Conservation (phyloP, 768 basidiomycete species). For the Pulveroboletus ravenelii region DNA sequence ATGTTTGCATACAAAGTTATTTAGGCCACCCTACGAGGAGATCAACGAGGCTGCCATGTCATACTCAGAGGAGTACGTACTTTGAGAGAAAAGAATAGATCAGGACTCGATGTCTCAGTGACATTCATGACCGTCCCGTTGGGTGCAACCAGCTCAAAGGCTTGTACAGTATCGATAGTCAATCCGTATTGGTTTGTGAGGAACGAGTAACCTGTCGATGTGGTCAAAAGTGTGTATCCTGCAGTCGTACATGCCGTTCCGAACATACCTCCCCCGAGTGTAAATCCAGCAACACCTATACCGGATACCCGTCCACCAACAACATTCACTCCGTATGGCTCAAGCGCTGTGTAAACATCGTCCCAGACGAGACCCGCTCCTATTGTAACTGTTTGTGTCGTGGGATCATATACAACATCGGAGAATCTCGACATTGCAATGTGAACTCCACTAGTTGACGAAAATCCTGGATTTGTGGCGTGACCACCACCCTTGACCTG, state of each 20-base stretch:
- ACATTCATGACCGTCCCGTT: constrained; percentile 23
- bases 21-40: no score
- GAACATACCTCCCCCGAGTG: no score
- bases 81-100: constrained; percentile 36
- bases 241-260: no score
- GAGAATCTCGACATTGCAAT: constrained; percentile 52
- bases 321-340: constrained; percentile 46
- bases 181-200: no score
- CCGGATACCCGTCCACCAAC: constrained; percentile 51
- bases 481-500: constrained; percentile 66
- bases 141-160: no score
- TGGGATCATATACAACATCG: constrained; percentile 34
- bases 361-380: constrained; percentile 54
- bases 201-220: no score
- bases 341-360: constrained; percentile 50
- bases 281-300: constrained; percentile 36
- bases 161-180: no score
- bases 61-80: no score
- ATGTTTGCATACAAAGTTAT: no score
- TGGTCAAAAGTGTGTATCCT: no score
- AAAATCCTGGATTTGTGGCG: constrained; percentile 47
- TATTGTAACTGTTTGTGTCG: constrained; percentile 35
- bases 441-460: constrained; percentile 53
- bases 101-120: constrained; percentile 29
- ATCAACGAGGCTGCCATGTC: no score